Evolutionary conservation across 345 rosid species (phyloP).

Genomic region (Acer yangbiense): DNA sequence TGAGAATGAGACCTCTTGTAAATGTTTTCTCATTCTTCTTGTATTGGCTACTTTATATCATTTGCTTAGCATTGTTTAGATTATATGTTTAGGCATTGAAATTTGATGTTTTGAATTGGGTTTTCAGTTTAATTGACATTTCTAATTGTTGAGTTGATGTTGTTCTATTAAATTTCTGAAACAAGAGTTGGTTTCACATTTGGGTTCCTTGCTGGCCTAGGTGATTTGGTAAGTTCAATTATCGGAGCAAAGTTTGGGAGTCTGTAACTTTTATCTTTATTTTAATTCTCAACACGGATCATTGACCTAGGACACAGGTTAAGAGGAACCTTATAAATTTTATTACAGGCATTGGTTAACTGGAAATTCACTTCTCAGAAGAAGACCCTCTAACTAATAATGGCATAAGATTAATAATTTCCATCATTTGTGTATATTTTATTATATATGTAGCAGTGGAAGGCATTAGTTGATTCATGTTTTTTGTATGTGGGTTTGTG

Average conservation of each 20-base stretch:
- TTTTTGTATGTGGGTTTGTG: not conserved
- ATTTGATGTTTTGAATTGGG: not conserved
- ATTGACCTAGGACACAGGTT: too few relatives aligned
- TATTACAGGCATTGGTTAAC: not conserved
- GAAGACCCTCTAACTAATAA: not conserved
- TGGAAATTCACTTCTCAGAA: not conserved
- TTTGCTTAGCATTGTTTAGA: not conserved
- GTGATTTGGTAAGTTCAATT: too few relatives aligned
- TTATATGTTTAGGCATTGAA: conserved; percentile 1
- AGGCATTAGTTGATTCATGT: not conserved
- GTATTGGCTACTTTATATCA: not conserved
- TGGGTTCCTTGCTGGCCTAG: not conserved
- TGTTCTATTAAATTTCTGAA: not conserved
- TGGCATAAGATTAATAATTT: not conserved
- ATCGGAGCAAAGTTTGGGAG: too few relatives aligned
- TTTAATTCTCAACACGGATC: too few relatives aligned
- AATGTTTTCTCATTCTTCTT: not conserved
- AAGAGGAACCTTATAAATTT: not conserved
- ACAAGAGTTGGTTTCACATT: too few relatives aligned
- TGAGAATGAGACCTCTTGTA: conserved; percentile 37
- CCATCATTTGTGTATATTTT: not conserved
- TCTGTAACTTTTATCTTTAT: too few relatives aligned
- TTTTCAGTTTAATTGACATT: not conserved
- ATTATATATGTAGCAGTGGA: not conserved
- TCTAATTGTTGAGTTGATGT: conserved; percentile 2